These are phyloP conservation scores for Vigna nakashimae DNA, from an alignment of 306 rosid species.

Conservation along the genomic window DNA sequence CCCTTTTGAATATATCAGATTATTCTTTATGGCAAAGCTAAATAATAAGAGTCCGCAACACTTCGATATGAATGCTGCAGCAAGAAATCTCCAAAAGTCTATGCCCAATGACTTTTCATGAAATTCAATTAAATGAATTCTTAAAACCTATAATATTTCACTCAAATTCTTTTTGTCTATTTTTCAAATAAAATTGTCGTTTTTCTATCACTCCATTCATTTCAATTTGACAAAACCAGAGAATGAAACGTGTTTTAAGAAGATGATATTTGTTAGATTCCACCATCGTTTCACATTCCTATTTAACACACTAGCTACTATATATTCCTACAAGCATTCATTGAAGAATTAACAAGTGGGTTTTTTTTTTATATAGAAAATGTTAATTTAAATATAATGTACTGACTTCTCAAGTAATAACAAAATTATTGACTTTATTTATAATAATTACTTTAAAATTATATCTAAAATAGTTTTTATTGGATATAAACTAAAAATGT, in stretches of 20 bases:
- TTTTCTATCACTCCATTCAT: neutral
- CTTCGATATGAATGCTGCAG: slow-evolving; percentile 35
- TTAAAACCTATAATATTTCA: neutral
- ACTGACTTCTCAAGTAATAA: neutral
- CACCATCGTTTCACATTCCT: neutral
- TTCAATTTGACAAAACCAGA: neutral
- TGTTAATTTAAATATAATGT: neutral
- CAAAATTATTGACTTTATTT: neutral
- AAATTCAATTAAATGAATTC: neutral
- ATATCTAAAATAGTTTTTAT: neutral
- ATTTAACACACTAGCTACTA: neutral
- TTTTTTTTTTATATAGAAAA: neutral
- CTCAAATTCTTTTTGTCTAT: neutral
- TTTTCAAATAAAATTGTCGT: neutral
- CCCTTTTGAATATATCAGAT: neutral
- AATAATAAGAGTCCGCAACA: neutral
- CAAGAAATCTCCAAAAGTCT: slow-evolving; percentile 38
- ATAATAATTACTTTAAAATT: neutral
- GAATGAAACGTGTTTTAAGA: neutral
- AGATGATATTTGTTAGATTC: slow-evolving; percentile 4
- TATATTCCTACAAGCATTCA: neutral
- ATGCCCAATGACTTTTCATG: slow-evolving; percentile 33
- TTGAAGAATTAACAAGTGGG: neutral
- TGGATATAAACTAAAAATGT: neutral
- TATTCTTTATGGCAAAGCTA: no score